Evolutionary conservation across 164 flowering plant genomes (phyloP), one percentile per base, ranked within the genome.

Genomic region (Platanus orientalis): DNA sequence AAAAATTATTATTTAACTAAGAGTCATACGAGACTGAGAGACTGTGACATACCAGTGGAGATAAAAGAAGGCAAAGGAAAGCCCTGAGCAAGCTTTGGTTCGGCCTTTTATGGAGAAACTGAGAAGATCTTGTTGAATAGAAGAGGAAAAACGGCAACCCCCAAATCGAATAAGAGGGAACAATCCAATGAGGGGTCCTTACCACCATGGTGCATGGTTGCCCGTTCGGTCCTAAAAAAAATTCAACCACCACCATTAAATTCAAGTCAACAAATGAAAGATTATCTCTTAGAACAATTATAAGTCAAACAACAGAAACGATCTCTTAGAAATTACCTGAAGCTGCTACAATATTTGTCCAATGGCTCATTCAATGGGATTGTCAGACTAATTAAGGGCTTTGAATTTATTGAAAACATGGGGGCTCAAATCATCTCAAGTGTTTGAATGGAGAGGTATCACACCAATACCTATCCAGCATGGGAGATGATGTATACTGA

Each of bases 191-290:
- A 32, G 80, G 42, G 6, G 95, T 87, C 75, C 97, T 82, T 54
- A 87, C 67, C 54, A 94, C 73, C 96, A 94, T 84, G n/a, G 95
- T 91, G 80, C 99, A 94, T 36, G 92, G 77, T 62, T 94, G 70
- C 20, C 97, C 95, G 71, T 81, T 89, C 27, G 80, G 78, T 40
- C 97, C 98, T 93, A 2, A 7, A 62, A 51, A 24, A 48, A 23
- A 34, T 29, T 1, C 34, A 61, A 58, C 29, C 11, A 28, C n/a
- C 26, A 32, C 25, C 30, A 6, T 16, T 34, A 53, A 11, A 30
- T 11, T 20, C 28, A 6, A 49, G 49, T 61, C 44, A 50, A 49
- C 27, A 11, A 10, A 13, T n/a, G n/a, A n/a, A n/a, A n/a, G n/a
- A n/a, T n/a, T n/a, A n/a, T n/a, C n/a, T n/a, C n/a, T n/a, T n/a